Conservation (phyloP, 208 protist species). For the Leishmania tarentolae region DNA sequence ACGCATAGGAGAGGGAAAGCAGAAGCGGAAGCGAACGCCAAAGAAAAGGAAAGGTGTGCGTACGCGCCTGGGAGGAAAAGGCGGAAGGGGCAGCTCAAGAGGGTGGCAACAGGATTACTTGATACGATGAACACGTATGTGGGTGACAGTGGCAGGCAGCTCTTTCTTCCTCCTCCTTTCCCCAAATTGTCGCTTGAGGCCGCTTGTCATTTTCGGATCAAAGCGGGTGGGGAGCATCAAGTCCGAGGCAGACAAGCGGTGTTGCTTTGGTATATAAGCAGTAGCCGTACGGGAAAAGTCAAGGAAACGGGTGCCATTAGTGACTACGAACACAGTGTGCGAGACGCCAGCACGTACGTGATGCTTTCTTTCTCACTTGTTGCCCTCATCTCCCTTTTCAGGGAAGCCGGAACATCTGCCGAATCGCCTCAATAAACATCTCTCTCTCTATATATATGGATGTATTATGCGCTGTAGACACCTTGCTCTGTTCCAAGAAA, state of each 20-base stretch:
- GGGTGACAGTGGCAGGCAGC: not conserved
- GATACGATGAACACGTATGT: not conserved
- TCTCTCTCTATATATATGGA: not conserved
- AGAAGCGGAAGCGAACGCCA: not conserved
- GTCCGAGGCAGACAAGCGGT: not conserved
- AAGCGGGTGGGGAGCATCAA: not conserved
- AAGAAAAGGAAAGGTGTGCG: not conserved
- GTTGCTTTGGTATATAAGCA: not conserved
- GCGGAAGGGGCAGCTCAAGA: too few relatives aligned
- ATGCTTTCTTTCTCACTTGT: not conserved
- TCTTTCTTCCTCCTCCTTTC: not conserved
- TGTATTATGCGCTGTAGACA: too few relatives aligned
- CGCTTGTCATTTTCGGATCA: not conserved
- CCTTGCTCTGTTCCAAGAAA: not conserved
- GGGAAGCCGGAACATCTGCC: not conserved
- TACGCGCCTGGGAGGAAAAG: not conserved
- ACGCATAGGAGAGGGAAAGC: not conserved
- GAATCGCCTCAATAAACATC: not conserved
- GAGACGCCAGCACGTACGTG: not conserved
- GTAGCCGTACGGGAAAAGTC: not conserved
- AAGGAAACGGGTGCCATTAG: not conserved
- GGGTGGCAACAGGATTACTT: not conserved
- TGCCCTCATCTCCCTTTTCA: not conserved
- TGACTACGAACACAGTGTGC: not conserved
- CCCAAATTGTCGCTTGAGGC: not conserved